Conservation (phyloP, 768 basidiomycete species). For the Tulasnella sp. region DNA sequence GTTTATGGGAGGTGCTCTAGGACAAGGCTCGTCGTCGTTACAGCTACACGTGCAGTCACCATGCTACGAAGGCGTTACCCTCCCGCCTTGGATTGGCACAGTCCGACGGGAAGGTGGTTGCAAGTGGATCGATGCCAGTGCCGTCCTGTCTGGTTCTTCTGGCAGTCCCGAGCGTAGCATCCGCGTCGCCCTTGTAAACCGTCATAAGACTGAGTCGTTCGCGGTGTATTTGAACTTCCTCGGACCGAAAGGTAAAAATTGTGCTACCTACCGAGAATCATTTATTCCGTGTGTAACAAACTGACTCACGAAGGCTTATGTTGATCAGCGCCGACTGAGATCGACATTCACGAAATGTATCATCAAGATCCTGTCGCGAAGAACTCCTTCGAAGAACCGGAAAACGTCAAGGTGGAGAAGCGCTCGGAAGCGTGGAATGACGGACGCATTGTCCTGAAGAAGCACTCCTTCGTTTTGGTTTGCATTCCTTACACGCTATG, state of each 20-base stretch:
- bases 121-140: slow-evolving; percentile 40
- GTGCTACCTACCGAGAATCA: too few species aligned
- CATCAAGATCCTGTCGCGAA: background rate
- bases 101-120: slow-evolving; percentile 30
- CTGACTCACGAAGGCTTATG: too few species aligned
- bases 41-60: slow-evolving; percentile 21
- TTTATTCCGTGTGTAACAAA: too few species aligned
- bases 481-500: background rate
- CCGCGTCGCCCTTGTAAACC: slow-evolving; percentile 45
- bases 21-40: slow-evolving; percentile 30
- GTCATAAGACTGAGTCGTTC: slow-evolving; percentile 18
- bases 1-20: slow-evolving; percentile 41
- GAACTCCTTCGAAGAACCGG: slow-evolving; percentile 15
- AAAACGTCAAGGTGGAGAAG: slow-evolving; percentile 32
- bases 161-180: slow-evolving; percentile 26
- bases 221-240: background rate
- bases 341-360: background rate
- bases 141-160: slow-evolving; percentile 30
- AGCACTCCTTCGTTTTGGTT: slow-evolving; percentile 33
- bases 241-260: background rate
- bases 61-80: slow-evolving; percentile 36
- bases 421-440: slow-evolving; percentile 29
- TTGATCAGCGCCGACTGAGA: background rate
- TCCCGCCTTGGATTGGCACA: slow-evolving; percentile 41
- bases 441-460: slow-evolving; percentile 30